Evolutionary conservation across 108 stramenopile species (phyloP), one percentile per base, ranked within the genome.

Genomic region (Fragilariopsis cylindrus): DNA sequence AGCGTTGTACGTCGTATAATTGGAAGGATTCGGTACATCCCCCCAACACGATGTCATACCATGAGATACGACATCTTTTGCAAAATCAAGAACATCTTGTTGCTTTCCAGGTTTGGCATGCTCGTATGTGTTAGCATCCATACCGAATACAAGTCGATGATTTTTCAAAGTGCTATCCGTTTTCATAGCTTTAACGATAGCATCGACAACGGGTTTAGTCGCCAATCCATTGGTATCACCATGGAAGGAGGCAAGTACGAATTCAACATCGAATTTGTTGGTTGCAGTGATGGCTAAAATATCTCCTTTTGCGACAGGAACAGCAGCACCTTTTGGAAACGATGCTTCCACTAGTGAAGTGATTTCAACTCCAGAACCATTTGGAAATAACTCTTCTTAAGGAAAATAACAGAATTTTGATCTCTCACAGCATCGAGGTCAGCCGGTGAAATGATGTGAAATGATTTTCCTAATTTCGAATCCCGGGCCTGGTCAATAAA

Each of bases 151-250:
- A 4, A 96, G 84, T n/a, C 60, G 66, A 53, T 88, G 85, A 30
- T 62, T 58, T 3, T 57, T 70, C 39, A 80, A 43, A 15, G 19
- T 57, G 40, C n/a, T 60, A 58, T 80, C 81, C 16, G 75, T 60
- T 60, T 45, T 53, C 72, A 89, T 72, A 21, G 88, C 80, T 40
- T 85, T 78, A 46, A 87, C 62, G 45, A 91, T 73, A 47, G 95
- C 95, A 47, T 74, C 70, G 16, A 90, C 55, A 42, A 96, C 91
- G 11, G 92, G 93, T 12, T 80, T 90, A 58, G 92, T 96, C 8
- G 95, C 95, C 5, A 96, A 81, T 5, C 95, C 95, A 76, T 94
- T 92, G 40, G 95, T 96, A 66, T 96, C 95, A 19, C 95, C 95
- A 58, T 96, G 95, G 78, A 96, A 96, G 5, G 85, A 87, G 0